Conservation (phyloP, 176 grass and related monocot genomes). For the Stipa capillata region DNA sequence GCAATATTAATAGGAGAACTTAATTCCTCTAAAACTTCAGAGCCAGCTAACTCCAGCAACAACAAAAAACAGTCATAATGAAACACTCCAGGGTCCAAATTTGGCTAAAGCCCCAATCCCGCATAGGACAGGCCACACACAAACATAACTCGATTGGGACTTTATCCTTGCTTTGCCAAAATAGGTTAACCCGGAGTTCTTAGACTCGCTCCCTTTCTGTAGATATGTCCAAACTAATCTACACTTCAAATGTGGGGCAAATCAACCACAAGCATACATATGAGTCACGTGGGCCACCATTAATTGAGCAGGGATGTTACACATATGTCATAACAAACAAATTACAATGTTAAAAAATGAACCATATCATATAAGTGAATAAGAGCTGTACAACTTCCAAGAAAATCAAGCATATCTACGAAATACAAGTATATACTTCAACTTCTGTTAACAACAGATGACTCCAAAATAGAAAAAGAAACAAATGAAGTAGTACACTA, state of each 20-base stretch:
- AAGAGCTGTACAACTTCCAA: not conserved
- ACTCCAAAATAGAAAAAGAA: not conserved
- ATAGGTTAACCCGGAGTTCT: not conserved
- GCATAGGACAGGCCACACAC: not conserved
- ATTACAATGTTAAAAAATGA: not conserved
- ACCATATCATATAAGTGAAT: not conserved
- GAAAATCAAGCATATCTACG: not conserved
- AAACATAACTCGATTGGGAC: not conserved
- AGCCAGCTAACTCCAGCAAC: not conserved
- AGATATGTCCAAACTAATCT: not conserved
- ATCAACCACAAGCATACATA: not conserved
- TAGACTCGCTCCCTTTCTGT: not conserved
- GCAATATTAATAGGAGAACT: not conserved
- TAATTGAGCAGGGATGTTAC: not conserved
- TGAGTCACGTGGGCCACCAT: not conserved
- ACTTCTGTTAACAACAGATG: not conserved
- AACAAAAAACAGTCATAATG: not conserved
- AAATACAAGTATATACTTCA: constrained; percentile 2
- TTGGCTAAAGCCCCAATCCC: not conserved
- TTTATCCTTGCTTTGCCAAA: not conserved
- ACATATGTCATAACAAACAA: not conserved
- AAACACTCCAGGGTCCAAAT: not conserved
- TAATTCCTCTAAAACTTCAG: not conserved
- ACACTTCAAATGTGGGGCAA: not conserved
- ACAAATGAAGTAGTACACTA: not conserved